These are phyloP conservation scores for Cryptococcus jaspeensis DNA, from an alignment of 1,284 basidiomycete genomes.

Conservation along the genomic window DNA sequence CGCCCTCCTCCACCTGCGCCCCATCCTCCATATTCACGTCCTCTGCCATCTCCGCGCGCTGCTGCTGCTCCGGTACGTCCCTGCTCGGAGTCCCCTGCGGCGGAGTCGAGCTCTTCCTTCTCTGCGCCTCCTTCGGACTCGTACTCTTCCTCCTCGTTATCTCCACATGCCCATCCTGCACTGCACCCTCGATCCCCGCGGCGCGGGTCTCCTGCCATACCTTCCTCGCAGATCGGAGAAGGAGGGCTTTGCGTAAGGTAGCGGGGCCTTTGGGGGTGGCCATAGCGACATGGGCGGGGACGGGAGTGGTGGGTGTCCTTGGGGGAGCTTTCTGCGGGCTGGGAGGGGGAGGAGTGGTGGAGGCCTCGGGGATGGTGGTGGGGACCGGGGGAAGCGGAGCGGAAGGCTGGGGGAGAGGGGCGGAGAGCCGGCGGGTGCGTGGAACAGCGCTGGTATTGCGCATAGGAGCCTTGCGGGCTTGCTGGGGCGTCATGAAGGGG, in stretches of 20 bases:
- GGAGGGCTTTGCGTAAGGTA: slow-evolving; percentile 42
- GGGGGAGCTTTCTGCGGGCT: slow-evolving; percentile 1
- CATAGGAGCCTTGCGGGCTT: slow-evolving; percentile 18
- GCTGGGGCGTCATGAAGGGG: slow-evolving; percentile 39
- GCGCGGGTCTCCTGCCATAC: slow-evolving; percentile 39
- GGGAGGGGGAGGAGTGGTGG: not conserved
- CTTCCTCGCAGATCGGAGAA: slow-evolving; percentile 45
- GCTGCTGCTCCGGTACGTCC: not conserved
- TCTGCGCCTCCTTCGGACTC: slow-evolving; percentile 18
- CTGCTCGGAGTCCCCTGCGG: not conserved
- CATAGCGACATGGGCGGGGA: slow-evolving; percentile 33
- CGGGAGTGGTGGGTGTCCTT: slow-evolving; percentile 4
- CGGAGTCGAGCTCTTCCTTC: slow-evolving; percentile 24
- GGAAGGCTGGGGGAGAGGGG: not conserved
- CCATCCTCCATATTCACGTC: slow-evolving; percentile 9
- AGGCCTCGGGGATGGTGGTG: slow-evolving; percentile 1
- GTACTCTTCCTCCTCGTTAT: slow-evolving; percentile 30
- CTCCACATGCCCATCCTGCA: slow-evolving; percentile 32
- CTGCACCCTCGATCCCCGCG: slow-evolving; percentile 36
- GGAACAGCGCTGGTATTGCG: slow-evolving; percentile 34
- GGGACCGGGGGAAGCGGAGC: not conserved
- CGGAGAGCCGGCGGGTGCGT: slow-evolving; percentile 21
- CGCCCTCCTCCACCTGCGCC: slow-evolving; percentile 8
- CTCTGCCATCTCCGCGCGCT: slow-evolving; percentile 9
- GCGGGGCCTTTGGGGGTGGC: slow-evolving; percentile 36